Percentiles rank a stretch among this genome's conserved stretches.
phyloP scores from a whole-genome alignment of 768 basidiomycete genomes.

The Termitomyces sp. region DNA sequence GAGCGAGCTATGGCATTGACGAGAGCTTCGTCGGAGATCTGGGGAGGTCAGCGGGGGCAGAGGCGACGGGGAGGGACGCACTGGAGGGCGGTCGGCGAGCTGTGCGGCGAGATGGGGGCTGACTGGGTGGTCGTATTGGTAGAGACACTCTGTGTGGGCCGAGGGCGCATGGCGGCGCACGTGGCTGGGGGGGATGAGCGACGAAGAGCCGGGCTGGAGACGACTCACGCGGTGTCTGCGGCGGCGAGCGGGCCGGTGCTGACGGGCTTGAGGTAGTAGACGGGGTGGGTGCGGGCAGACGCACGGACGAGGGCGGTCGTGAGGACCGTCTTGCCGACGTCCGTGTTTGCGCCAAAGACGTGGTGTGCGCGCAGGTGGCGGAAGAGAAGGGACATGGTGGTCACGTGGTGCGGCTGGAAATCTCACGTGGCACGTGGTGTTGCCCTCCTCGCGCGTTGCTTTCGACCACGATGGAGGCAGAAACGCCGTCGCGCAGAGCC shows the following conservation, averaged over 20 bases:
- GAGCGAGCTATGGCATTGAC: slow-evolving; percentile 61
- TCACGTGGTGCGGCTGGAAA: not conserved
- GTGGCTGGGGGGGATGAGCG: slow-evolving; percentile 46
- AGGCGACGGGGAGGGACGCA: not conserved
- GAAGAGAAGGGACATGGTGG: slow-evolving; percentile 60
- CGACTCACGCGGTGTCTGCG: slow-evolving; percentile 77
- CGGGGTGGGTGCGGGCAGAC: slow-evolving; percentile 51
- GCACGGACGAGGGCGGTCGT: slow-evolving; percentile 82
- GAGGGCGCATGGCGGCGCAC: slow-evolving; percentile 47
- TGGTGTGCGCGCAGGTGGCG: slow-evolving; percentile 84
- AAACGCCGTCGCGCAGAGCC: slow-evolving; percentile 46
- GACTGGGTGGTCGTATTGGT: slow-evolving; percentile 83
- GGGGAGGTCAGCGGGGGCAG: not conserved
- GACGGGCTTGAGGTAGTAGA: slow-evolving; percentile 84
- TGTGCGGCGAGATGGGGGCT: slow-evolving; percentile 88
- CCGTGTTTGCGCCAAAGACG: slow-evolving; percentile 93
- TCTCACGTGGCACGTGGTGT: not conserved
- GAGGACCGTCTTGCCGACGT: slow-evolving; percentile 93
- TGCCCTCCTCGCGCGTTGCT: not conserved
- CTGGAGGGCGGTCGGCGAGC: slow-evolving; percentile 29
- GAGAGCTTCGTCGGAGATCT: slow-evolving; percentile 59
- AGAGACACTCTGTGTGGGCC: slow-evolving; percentile 70
- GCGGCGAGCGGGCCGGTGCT: slow-evolving; percentile 81
- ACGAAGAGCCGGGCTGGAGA: not conserved
- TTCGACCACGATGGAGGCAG: slow-evolving; percentile 13